Evolutionary conservation across 768 basidiomycete species (phyloP), one percentile per base, ranked within the genome.

Genomic region (Chalciporus pseudorubinellus): DNA sequence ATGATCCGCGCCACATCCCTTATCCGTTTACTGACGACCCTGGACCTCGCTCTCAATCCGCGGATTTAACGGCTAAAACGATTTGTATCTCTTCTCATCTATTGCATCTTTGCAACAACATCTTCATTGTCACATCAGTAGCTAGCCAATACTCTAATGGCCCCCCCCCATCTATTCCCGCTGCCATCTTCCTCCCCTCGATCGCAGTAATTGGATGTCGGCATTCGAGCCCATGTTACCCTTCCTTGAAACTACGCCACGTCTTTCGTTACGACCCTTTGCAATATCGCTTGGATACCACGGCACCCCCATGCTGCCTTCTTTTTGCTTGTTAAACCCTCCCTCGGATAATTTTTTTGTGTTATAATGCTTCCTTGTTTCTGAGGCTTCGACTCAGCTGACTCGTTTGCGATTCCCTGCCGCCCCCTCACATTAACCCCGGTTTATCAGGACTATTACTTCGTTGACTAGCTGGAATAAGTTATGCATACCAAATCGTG

Each of bases 1-100:
- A 67, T 83, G 76, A 69, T 56, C 39, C 40, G 21, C 16, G 36
- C 42, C n/a, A 34, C 31, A 38, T 36, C 18, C 44, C 11, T 45
- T 48, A 18, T 39, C 18, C 29, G 28, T 29, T 48, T 39, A 39
- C 26, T 41, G 18, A 38, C 42, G 50, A 49, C 14, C n/a, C 5
- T 47, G 38, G 24, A 26, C 34, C 34, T 26, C 24, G 33, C 7
- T 31, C 28, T 40, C 36, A 46, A 39, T 6, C 18, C 18, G 28
- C 39, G 51, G 50, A 44, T 42, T 18, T 14, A 36, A 42, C 59
- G 22, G 38, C 48, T 22, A 39, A 51, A 46, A 47, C 26, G 55
- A 59, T 62, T 44, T 62, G 53, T 60, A 63, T 24, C 44, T 39
- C 7, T n/a, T n/a, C 34, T 44, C 48, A 63, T 63, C 48, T 64